These are phyloP conservation scores for Cnidoscolus chayamansa DNA, from an alignment of 441 rosid genomes.

Conservation along the genomic window DNA sequence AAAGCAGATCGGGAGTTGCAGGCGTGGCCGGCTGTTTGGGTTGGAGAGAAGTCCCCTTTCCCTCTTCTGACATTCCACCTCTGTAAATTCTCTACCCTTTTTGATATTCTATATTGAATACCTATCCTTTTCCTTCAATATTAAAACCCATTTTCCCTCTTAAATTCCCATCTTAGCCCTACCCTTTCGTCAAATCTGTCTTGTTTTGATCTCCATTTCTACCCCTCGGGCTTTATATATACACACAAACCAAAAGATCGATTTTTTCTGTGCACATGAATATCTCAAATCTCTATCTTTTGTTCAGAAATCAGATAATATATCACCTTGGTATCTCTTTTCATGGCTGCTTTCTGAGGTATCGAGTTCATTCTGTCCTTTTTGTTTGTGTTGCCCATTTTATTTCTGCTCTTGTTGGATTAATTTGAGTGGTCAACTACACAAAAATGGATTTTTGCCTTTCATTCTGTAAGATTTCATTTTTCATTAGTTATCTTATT, in stretches of 20 bases:
- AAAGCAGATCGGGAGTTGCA: constrained; percentile 22
- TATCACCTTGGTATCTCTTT: constrained; percentile 22
- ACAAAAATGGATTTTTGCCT: not conserved
- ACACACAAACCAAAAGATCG: constrained; percentile 21
- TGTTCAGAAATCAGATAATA: constrained; percentile 23
- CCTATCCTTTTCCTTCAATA: not conserved
- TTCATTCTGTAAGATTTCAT: constrained; percentile 5
- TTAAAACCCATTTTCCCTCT: not conserved
- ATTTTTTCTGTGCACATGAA: constrained; percentile 13
- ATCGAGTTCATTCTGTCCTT: not conserved
- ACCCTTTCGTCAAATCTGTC: constrained; percentile 1
- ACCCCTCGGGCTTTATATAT: constrained; percentile 2
- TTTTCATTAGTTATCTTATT: constrained; percentile 13
- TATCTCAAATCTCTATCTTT: constrained; percentile 11
- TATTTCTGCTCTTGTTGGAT: constrained; percentile 12
- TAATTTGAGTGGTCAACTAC: constrained; percentile 18
- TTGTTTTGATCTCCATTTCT: constrained; percentile 3
- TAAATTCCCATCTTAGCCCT: constrained; percentile 27
- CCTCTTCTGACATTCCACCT: constrained; percentile 22
- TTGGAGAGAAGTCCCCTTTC: constrained; percentile 14
- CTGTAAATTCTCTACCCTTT: not conserved
- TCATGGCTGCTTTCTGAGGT: constrained; percentile 35
- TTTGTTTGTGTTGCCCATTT: not conserved
- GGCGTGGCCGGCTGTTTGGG: constrained; percentile 3
- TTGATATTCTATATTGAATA: not conserved